phyloP scores from a whole-genome alignment of 192 early-diverging fungal genomes.

The Backusella australiensis region DNA sequence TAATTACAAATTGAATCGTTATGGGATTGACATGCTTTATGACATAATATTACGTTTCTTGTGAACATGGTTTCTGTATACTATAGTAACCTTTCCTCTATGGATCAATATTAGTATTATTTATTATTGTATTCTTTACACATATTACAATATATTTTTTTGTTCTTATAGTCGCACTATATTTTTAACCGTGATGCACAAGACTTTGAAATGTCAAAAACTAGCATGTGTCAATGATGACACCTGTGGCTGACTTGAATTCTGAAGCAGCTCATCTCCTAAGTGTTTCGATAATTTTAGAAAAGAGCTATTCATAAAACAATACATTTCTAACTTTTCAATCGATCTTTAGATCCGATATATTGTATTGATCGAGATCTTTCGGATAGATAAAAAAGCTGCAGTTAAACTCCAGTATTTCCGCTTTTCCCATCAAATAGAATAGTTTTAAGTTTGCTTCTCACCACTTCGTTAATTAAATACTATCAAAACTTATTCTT shows the following conservation, averaged over 20 bases:
- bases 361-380: background rate
- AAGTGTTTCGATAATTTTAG: background rate
- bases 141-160: background rate
- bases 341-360: background rate
- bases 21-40: background rate
- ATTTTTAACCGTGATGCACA: background rate
- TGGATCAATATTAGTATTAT: background rate
- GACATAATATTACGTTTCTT: background rate
- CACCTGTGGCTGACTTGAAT: background rate
- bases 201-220: background rate
- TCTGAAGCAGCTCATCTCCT: background rate
- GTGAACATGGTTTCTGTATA: background rate
- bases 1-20: too few relatives aligned
- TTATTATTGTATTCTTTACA: background rate
- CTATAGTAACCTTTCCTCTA: background rate
- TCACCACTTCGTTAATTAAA: too few relatives aligned
- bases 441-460: too few relatives aligned
- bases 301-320: background rate
- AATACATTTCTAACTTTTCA: background rate
- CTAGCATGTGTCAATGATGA: background rate
- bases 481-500: too few relatives aligned
- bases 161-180: background rate
- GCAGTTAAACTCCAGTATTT: background rate
- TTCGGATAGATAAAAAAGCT: background rate
- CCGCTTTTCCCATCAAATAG: too few relatives aligned